Evolutionary conservation across 106 monocot genomes (phyloP).

Genomic region (Gastrodia elata): DNA sequence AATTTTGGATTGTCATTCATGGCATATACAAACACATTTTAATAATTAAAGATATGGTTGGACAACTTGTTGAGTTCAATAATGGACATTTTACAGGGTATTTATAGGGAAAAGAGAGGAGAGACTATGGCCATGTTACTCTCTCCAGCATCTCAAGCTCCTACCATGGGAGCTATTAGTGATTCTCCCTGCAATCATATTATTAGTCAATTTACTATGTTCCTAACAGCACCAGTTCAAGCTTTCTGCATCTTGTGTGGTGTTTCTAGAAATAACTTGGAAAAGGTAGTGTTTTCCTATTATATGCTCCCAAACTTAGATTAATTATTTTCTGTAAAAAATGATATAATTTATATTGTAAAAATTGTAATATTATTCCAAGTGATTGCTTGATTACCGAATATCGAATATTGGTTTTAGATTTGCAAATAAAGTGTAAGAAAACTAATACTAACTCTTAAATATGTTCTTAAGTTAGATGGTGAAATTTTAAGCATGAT

Average conservation of each 20-base stretch:
- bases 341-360: too few species aligned
- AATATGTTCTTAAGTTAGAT: too few species aligned
- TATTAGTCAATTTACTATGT: conserved; percentile 79
- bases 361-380: too few species aligned
- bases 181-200: conserved; percentile 32
- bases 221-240: conserved; percentile 81
- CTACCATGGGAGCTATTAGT: conserved; percentile 4
- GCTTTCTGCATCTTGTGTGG: conserved; percentile 66
- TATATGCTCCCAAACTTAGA: not conserved
- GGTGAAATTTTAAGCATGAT: too few species aligned
- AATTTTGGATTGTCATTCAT: not conserved
- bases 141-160: conserved; percentile 52
- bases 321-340: too few species aligned
- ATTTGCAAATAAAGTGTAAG: too few species aligned
- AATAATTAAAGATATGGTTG: not conserved
- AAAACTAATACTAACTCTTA: too few species aligned
- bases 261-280: conserved; percentile 31
- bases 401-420: too few species aligned
- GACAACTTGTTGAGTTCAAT: not conserved
- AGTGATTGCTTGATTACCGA: too few species aligned
- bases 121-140: conserved; percentile 63
- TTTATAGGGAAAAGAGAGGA: conserved; percentile 81
- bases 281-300: conserved; percentile 28
- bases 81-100: conserved; percentile 32
- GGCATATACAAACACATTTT: not conserved